phyloP scores from a whole-genome alignment of 2,329 filamentous ascomycete species.

The Aspergillus texensis region DNA sequence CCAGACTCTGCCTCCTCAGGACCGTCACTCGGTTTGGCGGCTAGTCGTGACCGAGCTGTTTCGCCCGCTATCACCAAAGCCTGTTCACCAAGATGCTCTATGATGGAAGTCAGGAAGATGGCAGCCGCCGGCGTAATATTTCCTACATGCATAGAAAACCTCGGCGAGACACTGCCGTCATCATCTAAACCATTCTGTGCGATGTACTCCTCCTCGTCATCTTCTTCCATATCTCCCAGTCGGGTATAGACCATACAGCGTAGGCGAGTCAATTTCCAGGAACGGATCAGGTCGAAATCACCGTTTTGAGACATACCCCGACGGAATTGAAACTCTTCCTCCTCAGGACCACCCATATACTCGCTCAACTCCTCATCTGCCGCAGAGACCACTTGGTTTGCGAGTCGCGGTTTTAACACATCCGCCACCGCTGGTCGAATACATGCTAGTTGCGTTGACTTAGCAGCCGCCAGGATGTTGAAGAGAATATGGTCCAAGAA shows the following conservation, averaged over 20 bases:
- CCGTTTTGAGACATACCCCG: conserved; percentile 54
- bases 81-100: conserved; percentile 93
- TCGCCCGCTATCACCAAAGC: conserved; percentile 84
- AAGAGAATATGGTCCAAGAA: conserved; percentile 94
- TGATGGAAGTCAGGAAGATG: conserved; percentile 91
- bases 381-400: conserved; percentile 77
- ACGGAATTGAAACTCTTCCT: conserved; percentile 69
- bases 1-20: conserved; percentile 57
- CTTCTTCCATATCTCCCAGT: conserved; percentile 94
- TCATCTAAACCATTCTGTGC: conserved; percentile 74
- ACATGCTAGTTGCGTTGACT: conserved; percentile 73
- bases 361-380: conserved; percentile 87
- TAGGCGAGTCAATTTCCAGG: conserved; percentile 90
- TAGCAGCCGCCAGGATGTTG: conserved; percentile 79
- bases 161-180: conserved; percentile 57
- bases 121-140: conserved; percentile 86
- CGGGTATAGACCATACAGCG: conserved; percentile 99
- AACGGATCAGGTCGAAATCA: conserved; percentile 86
- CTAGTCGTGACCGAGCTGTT: conserved; percentile 62
- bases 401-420: conserved; percentile 85
- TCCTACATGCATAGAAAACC: conserved; percentile 59
- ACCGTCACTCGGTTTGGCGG: conserved; percentile 50
- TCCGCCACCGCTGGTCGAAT: conserved; percentile 83
- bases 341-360: conserved; percentile 77
- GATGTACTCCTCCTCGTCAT: conserved; percentile 89